Evolutionary conservation across 2,329 filamentous ascomycete genomes (phyloP), one percentile per base, ranked within the genome.

Genomic region (Fusarium sp.): DNA sequence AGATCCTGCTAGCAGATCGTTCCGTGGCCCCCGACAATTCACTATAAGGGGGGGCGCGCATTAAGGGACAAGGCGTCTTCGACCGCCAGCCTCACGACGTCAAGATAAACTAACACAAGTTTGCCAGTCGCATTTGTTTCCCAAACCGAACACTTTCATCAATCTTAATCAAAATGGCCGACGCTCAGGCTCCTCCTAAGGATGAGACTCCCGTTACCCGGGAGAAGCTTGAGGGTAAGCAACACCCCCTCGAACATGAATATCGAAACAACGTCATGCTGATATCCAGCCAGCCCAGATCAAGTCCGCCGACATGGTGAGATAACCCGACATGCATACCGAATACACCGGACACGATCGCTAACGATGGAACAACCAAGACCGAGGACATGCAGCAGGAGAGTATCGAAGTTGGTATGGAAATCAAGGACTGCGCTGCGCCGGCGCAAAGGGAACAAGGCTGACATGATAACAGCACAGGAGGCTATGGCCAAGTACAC

Each of bases 251-350:
- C 29, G 29, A 37, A 41, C 40, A 37, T 25, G 29, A 37, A 41
- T 44, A 37, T 14, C 25, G 20, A 56, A 57, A 40, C 18, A 57
- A 25, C 41, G 65, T 48, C 32, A 42, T 64, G 37, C 63, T 70
- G 45, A 71, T 66, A 61, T 40, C 34, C 51, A 37, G 76, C 72
- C 78, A 99, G 96, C 94, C 70, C 94, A 97, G 84, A 91, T 99
- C 83, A 99, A 99, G 86, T 97, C 94, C 75, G 95, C 94, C 64
- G 96, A 99, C 80, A 99, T 99, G 96, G 96, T 98, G 87, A 81
- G 85, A 49, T 60, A 60, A 29, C 56, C 46, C 41, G 46, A 55
- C 56, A 64, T 61, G n/a, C 27, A 29, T 46, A 61, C 61, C 61
- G 42, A 58, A 57, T 41, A 59, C 20, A 41, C 40, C 46, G 49